These are phyloP conservation scores for Prunus dulcis DNA, from an alignment of 306 rosid species.

Conservation along the genomic window DNA sequence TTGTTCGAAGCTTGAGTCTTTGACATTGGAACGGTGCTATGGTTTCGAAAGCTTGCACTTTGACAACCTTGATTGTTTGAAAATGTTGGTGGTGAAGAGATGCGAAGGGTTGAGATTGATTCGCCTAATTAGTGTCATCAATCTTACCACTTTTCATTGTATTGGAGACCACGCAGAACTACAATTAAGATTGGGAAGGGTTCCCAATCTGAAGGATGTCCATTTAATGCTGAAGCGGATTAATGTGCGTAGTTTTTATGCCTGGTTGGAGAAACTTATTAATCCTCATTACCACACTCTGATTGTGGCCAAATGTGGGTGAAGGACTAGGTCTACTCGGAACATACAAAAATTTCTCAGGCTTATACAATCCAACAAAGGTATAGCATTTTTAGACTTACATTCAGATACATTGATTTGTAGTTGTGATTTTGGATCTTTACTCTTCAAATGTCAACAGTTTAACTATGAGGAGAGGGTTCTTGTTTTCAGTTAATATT, in stretches of 20 bases:
- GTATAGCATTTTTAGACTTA: no score
- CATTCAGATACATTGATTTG: no score
- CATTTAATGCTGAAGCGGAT: background rate
- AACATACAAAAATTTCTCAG: no score
- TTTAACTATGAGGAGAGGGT: no score
- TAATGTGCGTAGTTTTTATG: background rate
- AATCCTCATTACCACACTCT: background rate
- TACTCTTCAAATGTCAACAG: no score
- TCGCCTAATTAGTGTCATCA: background rate
- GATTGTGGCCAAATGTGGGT: background rate
- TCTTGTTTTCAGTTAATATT: no score
- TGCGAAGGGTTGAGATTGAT: background rate
- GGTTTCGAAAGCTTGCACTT: background rate
- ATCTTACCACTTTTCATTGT: background rate
- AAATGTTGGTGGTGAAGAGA: background rate
- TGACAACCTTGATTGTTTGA: background rate
- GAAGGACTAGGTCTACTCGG: background rate
- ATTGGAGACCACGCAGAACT: background rate
- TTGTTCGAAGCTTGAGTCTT: background rate
- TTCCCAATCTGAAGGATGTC: background rate
- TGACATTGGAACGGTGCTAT: background rate
- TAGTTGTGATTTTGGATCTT: no score
- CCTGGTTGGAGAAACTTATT: background rate
- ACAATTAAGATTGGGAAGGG: background rate
- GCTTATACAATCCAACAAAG: no score